phyloP scores from a whole-genome alignment of 108 stramenopile species.

The Nitzschia inconspicua region DNA sequence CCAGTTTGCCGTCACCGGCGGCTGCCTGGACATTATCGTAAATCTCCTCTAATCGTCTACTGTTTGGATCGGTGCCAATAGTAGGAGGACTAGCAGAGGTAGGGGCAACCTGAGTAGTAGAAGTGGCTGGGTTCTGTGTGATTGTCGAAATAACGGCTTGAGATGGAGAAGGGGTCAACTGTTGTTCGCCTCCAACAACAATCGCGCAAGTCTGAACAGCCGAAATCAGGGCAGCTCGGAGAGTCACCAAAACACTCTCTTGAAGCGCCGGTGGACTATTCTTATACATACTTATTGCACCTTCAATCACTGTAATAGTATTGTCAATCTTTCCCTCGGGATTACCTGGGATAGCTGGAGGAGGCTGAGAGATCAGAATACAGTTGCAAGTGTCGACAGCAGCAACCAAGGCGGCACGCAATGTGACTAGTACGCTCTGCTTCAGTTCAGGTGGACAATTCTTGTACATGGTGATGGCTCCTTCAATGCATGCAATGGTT shows the following conservation, averaged over 20 bases:
- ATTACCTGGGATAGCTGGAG: background rate
- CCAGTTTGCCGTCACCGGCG: constrained; percentile 67
- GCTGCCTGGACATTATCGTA: constrained; percentile 53
- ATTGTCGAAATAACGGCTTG: constrained; percentile 11
- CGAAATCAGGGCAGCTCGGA: constrained; percentile 69
- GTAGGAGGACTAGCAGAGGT: background rate
- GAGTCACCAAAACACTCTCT: constrained; percentile 44
- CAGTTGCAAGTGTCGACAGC: constrained; percentile 54
- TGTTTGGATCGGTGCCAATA: constrained; percentile 39
- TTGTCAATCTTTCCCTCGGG: constrained; percentile 32
- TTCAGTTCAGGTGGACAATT: constrained; percentile 54
- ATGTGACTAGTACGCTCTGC: constrained; percentile 43
- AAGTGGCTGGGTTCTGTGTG: constrained; percentile 22
- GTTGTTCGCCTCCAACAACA: constrained; percentile 35
- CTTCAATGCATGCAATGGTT: constrained; percentile 75
- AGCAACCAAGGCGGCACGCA: constrained; percentile 68
- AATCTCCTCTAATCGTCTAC: constrained; percentile 39
- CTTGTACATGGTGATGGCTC: constrained; percentile 76
- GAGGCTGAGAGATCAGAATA: constrained; percentile 15
- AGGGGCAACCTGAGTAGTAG: background rate
- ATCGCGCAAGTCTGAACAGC: constrained; percentile 54
- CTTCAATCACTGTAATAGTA: constrained; percentile 72
- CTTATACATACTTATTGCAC: constrained; percentile 74
- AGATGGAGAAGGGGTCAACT: constrained; percentile 16
- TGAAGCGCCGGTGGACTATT: constrained; percentile 53